Evolutionary conservation across 805 yeast genomes (phyloP), one percentile per base, ranked within the genome.

Genomic region (Kurtzmaniella fragi): DNA sequence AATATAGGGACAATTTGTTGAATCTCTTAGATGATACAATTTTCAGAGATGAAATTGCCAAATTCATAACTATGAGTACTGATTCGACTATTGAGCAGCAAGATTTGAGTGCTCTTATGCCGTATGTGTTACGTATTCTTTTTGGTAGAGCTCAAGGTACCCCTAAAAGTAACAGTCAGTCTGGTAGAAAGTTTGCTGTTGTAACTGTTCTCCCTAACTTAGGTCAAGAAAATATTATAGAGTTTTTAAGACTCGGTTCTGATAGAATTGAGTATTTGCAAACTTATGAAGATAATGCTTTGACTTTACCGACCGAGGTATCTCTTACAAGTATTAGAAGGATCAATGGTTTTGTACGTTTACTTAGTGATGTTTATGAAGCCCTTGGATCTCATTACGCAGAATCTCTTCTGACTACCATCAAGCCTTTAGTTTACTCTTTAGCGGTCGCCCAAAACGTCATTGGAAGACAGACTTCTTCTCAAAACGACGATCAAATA

Each of bases 131-230:
- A 35, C 66, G 96, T 47, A 82, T 93, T 17, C 64, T 93, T 15
- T 91, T 82, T 59, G 98, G 98, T 7, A 73, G 95, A 41, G 87
- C 89, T 7, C 95, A 87, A 59, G 71, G 71, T 9, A 73, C 82
- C 1, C 70, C 80, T 4, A 74, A 70, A 40, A 81, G 84, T 56
- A 88, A 87, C 42, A 75, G 80, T 23, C 85, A 85, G 53, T 74
- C 77, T 40, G 81, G 89, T 26, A 74, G 84, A 47, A 84, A 87
- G 45, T 73, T 70, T 49, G 86, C 93, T 7, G 82, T 86, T 7
- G 67, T 86, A 10, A 70, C 81, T 16, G 65, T 80, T 5, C 59
- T 87, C 35, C 82, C 85, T 4, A 78, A 70, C 43, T 66, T 87
- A 34, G 58, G 69, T 3, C 73, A 73, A 13, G 54, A 64, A 5